Percentiles rank a stretch among this genome's conserved stretches.
These are phyloP conservation scores for Dothistroma septosporum DNA, from an alignment of 2,329 filamentous ascomycete genomes.

Conservation along the genomic window DNA sequence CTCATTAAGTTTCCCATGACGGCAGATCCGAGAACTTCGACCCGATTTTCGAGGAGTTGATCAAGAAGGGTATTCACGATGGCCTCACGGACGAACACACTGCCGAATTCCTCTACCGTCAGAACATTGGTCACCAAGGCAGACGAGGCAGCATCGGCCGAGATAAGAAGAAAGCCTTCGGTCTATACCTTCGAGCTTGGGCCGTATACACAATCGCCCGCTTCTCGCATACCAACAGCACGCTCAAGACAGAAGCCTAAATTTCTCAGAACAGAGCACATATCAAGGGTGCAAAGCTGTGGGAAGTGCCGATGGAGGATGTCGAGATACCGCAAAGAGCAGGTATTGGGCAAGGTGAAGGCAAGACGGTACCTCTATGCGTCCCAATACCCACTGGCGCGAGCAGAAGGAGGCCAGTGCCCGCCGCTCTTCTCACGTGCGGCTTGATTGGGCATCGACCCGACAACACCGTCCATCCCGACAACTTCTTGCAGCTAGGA, in stretches of 20 bases:
- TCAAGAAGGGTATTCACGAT: slow-evolving; percentile 36
- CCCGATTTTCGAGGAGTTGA: slow-evolving; percentile 37
- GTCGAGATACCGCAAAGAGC: slow-evolving; percentile 39
- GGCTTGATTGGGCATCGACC: slow-evolving; percentile 61
- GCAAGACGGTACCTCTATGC: slow-evolving; percentile 39
- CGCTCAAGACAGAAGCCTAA: slow-evolving; percentile 34
- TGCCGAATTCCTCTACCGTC: slow-evolving; percentile 36
- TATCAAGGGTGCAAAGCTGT: slow-evolving; percentile 34
- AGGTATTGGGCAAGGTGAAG: slow-evolving; percentile 33
- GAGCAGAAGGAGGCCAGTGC: slow-evolving; percentile 35
- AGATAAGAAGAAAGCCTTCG: slow-evolving; percentile 29
- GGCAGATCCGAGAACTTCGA: slow-evolving; percentile 37
- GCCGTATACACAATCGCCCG: slow-evolving; percentile 37
- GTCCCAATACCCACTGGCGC: slow-evolving; percentile 35
- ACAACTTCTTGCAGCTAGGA: slow-evolving; percentile 60
- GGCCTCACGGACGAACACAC: slow-evolving; percentile 38
- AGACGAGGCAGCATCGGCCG: slow-evolving; percentile 22
- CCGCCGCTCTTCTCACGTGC: slow-evolving; percentile 56
- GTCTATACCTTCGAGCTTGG: slow-evolving; percentile 36
- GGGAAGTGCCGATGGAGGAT: slow-evolving; percentile 38
- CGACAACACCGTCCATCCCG: slow-evolving; percentile 57
- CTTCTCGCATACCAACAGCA: slow-evolving; percentile 38
- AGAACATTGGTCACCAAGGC: slow-evolving; percentile 32
- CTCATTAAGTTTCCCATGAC: slow-evolving; percentile 31
- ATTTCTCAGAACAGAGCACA: slow-evolving; percentile 37